Evolutionary conservation across 331 rosid genomes (phyloP).

Genomic region (Erythrophleum ivorense): DNA sequence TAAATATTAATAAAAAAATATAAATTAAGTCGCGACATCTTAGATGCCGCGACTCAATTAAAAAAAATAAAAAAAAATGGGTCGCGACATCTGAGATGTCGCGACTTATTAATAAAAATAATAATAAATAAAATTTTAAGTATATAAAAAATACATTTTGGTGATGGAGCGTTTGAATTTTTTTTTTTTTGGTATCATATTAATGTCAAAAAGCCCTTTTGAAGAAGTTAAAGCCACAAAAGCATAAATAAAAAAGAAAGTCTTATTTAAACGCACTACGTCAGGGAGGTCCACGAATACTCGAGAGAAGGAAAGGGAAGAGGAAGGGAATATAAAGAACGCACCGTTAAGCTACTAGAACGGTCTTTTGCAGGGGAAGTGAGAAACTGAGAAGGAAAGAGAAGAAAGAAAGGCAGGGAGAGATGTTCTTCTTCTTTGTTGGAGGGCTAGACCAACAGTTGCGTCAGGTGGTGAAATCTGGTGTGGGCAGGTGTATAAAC

Average conservation of each 20-base stretch:
- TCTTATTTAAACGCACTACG: background rate
- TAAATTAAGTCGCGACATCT: no score
- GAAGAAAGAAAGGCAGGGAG: background rate
- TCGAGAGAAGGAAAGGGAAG: background rate
- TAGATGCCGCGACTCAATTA: no score
- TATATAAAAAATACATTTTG: no score
- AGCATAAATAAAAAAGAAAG: no score
- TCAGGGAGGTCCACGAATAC: background rate
- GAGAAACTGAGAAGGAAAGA: background rate
- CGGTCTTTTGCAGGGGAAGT: background rate
- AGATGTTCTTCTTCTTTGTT: conserved; percentile 83
- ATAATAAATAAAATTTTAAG: no score
- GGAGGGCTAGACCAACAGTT: conserved; percentile 84
- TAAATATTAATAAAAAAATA: no score
- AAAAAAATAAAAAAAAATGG: no score
- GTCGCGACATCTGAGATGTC: no score
- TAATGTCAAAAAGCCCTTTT: no score
- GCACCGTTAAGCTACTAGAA: background rate
- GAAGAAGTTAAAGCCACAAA: background rate
- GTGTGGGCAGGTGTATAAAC: conserved; percentile 73
- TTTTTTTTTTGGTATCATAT: no score
- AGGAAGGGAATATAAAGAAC: background rate
- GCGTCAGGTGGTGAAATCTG: conserved; percentile 68
- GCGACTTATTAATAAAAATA: no score
- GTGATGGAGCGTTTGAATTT: no score